A percentile compares a stretch with the other conserved stretches of the same genome.
phyloP scores from a whole-genome alignment of 805 yeast species.

The Candida easanensis region DNA sequence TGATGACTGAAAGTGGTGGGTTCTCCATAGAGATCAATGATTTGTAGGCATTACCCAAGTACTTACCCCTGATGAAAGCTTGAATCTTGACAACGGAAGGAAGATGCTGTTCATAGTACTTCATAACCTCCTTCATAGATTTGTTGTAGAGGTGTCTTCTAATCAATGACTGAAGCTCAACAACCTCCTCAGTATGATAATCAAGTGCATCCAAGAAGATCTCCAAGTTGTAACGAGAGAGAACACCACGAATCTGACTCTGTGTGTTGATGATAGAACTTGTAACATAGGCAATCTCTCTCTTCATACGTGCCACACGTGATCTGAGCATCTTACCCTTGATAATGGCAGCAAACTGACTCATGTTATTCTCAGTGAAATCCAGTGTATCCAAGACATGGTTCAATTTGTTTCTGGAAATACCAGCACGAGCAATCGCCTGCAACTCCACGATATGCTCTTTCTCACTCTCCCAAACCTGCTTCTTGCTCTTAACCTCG shows the following conservation, averaged over 20 bases:
- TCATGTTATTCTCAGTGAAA: conserved; percentile 24
- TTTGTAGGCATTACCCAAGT: conserved; percentile 70
- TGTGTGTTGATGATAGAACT: conserved; percentile 44
- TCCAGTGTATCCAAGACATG: conserved; percentile 25
- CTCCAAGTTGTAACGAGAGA: conserved; percentile 56
- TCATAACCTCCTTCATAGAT: conserved; percentile 31
- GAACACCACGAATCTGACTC: conserved; percentile 59
- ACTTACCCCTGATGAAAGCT: conserved; percentile 63
- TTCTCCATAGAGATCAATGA: conserved; percentile 64
- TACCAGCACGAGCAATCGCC: conserved; percentile 48
- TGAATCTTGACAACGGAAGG: conserved; percentile 71
- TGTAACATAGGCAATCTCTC: conserved; percentile 1
- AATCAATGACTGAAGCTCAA: conserved; percentile 50
- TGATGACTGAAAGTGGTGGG: conserved; percentile 76
- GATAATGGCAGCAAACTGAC: conserved; percentile 36
- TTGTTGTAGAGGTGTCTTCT: conserved; percentile 48
- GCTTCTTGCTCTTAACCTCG: not conserved
- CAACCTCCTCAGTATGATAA: conserved; percentile 37
- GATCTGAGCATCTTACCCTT: conserved; percentile 37
- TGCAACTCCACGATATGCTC: conserved; percentile 45
- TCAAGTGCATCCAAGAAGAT: conserved; percentile 51
- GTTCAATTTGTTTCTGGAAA: conserved; percentile 28
- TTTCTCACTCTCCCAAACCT: conserved; percentile 2
- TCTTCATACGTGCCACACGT: conserved; percentile 11
- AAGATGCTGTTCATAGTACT: conserved; percentile 53